These are phyloP conservation scores for Andrographis paniculata DNA, from an alignment of 305 asterid species.

Conservation along the genomic window DNA sequence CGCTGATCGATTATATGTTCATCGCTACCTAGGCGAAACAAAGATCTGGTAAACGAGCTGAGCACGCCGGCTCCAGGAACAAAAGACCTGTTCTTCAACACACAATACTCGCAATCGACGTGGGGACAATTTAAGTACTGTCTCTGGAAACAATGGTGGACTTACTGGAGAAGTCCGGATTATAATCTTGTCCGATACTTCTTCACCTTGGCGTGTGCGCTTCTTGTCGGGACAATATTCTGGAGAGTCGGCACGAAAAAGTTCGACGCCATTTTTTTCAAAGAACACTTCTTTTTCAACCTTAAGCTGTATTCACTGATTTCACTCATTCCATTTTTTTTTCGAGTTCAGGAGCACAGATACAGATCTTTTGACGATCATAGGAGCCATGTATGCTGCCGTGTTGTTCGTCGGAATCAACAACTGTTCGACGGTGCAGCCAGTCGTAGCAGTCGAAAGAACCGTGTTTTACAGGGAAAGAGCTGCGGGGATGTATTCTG, in stretches of 20 bases:
- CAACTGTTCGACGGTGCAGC: conserved; percentile 84
- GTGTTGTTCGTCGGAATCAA: conserved; percentile 72
- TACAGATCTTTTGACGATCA: conserved; percentile 55
- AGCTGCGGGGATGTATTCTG: no score
- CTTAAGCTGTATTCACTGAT: neutral
- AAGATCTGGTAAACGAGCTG: conserved; percentile 37
- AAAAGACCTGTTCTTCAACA: conserved; percentile 42
- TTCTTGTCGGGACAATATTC: conserved; percentile 50
- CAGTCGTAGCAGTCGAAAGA: conserved; percentile 83
- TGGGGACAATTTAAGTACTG: conserved; percentile 59
- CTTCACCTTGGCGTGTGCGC: conserved; percentile 44
- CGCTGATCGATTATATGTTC: neutral
- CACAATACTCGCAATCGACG: conserved; percentile 40
- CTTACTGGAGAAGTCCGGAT: conserved; percentile 83
- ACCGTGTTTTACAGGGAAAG: conserved; percentile 84
- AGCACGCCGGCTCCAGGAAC: conserved; percentile 39
- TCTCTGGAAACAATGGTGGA: conserved; percentile 69
- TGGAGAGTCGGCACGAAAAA: conserved; percentile 62
- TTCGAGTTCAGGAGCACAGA: conserved; percentile 37
- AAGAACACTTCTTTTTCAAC: neutral
- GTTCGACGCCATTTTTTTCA: conserved; percentile 26
- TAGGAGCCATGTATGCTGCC: conserved; percentile 84
- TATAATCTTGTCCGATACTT: conserved; percentile 51
- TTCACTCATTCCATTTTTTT: conserved; percentile 9
- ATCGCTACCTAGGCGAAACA: conserved; percentile 31